A percentile compares a stretch with the other conserved stretches of the same genome.
phyloP scores from a whole-genome alignment of 2,329 filamentous ascomycete genomes.

The Zarea fungicola region DNA sequence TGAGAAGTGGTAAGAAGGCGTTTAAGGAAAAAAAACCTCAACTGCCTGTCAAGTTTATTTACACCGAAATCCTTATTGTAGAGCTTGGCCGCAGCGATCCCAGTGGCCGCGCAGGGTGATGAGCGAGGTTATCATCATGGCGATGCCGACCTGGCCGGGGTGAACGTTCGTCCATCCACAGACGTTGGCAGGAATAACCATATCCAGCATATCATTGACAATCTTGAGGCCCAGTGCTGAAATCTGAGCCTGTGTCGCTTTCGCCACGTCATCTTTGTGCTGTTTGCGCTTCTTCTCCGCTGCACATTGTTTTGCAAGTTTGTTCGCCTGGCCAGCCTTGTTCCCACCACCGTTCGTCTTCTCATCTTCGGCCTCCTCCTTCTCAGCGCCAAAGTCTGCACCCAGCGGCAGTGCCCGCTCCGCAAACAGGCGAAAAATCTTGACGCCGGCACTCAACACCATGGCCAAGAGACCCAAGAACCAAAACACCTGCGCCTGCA shows the following conservation, averaged over 20 bases:
- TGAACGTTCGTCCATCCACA: slow-evolving; percentile 56
- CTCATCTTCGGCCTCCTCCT: slow-evolving; percentile 12
- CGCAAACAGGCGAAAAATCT: slow-evolving; percentile 33
- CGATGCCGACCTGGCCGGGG: slow-evolving; percentile 47
- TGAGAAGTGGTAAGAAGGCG: background rate
- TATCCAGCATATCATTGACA: slow-evolving; percentile 54
- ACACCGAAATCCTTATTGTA: background rate
- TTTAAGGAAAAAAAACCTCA: background rate
- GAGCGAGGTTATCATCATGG: slow-evolving; percentile 57
- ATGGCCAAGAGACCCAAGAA: slow-evolving; percentile 55
- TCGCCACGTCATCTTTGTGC: slow-evolving; percentile 30
- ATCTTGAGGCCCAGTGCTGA: slow-evolving; percentile 41
- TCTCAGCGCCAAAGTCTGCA: slow-evolving; percentile 18
- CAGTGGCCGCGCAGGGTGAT: slow-evolving; percentile 58
- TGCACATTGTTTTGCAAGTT: slow-evolving; percentile 21
- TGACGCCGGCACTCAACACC: slow-evolving; percentile 37
- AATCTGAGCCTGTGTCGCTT: slow-evolving; percentile 25
- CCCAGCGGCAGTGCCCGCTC: slow-evolving; percentile 30
- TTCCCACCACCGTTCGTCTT: slow-evolving; percentile 14
- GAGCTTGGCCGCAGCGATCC: slow-evolving; percentile 37
- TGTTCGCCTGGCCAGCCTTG: slow-evolving; percentile 7
- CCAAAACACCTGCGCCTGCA: slow-evolving; percentile 67
- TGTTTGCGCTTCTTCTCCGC: slow-evolving; percentile 28
- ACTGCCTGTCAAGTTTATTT: background rate
- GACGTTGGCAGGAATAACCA: slow-evolving; percentile 54